Evolutionary conservation across 306 rosid genomes (phyloP).

Genomic region (Cicer bijugum): DNA sequence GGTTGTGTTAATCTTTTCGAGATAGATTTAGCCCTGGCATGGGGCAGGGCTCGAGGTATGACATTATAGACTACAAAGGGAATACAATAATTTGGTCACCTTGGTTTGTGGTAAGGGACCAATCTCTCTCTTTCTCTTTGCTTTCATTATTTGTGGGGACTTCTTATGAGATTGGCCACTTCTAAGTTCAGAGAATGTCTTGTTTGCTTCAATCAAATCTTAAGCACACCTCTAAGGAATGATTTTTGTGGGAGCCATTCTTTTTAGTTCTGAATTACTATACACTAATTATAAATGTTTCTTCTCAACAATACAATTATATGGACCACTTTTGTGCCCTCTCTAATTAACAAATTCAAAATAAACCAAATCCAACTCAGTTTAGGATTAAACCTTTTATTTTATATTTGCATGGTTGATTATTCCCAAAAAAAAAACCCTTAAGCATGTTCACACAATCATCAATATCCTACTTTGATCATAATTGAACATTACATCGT

Average conservation of each 20-base stretch:
- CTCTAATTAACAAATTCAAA: neutral
- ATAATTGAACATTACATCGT: conserved; percentile 34
- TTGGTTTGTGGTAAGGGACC: conserved; percentile 47
- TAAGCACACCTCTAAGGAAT: conserved; percentile 57
- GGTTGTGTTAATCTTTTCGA: conserved; percentile 57
- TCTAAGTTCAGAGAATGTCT: conserved; percentile 61
- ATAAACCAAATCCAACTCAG: conserved; percentile 24
- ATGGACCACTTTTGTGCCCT: conserved; percentile 36
- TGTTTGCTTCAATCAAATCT: conserved; percentile 63
- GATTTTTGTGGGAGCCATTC: conserved; percentile 62
- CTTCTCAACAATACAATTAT: neutral
- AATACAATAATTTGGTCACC: conserved; percentile 60
- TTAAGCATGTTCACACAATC: conserved; percentile 63
- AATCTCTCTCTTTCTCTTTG: conserved; percentile 43
- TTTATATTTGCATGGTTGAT: conserved; percentile 52
- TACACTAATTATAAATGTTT: neutral
- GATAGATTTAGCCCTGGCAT: conserved; percentile 60
- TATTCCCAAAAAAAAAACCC: conserved; percentile 35
- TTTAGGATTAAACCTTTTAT: conserved; percentile 25
- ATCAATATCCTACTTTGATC: conserved; percentile 59
- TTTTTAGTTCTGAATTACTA: conserved; percentile 48
- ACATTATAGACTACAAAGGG: conserved; percentile 39
- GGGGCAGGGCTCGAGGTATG: conserved; percentile 67
- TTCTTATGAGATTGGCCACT: conserved; percentile 59
- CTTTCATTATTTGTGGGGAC: conserved; percentile 64